Evolutionary conservation across 768 basidiomycete species (phyloP), one percentile per base, ranked within the genome.

Genomic region (Mycena metata): DNA sequence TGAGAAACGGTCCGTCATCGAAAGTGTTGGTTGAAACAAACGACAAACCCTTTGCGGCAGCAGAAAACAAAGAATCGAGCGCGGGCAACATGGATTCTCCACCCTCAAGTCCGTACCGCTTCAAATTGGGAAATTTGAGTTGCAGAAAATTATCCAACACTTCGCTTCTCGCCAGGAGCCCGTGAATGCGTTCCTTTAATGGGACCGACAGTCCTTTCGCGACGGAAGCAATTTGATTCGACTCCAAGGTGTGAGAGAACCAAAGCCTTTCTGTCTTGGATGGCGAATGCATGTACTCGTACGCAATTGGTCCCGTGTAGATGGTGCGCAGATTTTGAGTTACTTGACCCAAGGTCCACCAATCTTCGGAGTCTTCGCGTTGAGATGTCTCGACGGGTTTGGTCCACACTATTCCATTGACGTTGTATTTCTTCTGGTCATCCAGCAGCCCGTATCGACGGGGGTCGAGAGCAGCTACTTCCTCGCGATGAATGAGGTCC

Each of bases 51-150:
- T 82, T 79, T 3, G 93, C 85, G 10, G 94, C 90, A 2, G 86
- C 82, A 0, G 84, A 80, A 72, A 98, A 94, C 19, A 98, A 78
- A 0, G 88, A 83, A 67, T 96, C 94, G 3, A 97, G 81, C 1
- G 95, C 96, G 5, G 95, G 92, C 26, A 98, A 79, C 96, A 97
- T 96, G 3, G 94, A 95, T 81, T 97, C 96, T 2, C 92, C 96
- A 3, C 96, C 96, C 78, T 98, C 96, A 42, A 96, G 84, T 0
- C 94, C 95, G 77, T 95, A 95, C 74, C 93, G 86, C 79, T 93
- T 94, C 76, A 94, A 73, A 79, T 95, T 96, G 1, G 96, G 95
- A 75, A 96, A 97, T 78, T 96, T 96, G 59, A 88, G 82, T 74
- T 95, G 94, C 49, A 96, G 80, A 76, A 96, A 97, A 73, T 89